Conservation (phyloP, 2,329 filamentous ascomycete species). For the Ustulina deusta region DNA sequence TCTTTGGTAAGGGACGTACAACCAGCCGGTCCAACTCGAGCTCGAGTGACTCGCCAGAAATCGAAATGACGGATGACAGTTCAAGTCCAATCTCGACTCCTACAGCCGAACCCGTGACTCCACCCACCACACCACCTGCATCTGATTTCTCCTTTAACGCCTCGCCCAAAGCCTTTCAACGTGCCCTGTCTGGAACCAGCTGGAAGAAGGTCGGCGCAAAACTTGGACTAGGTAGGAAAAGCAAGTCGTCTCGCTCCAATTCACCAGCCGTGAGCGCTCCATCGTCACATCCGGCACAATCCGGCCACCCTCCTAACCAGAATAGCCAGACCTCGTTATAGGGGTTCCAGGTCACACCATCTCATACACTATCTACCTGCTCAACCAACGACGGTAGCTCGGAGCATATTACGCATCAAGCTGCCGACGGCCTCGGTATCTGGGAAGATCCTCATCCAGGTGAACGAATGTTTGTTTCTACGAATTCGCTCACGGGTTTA, state of each 20-base stretch:
- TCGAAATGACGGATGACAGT: constrained; percentile 73
- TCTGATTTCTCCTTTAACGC: constrained; percentile 66
- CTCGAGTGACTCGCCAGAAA: constrained; percentile 60
- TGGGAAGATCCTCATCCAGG: constrained; percentile 64
- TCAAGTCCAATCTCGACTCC: constrained; percentile 69
- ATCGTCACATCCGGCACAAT: constrained; percentile 51
- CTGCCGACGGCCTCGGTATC: constrained; percentile 41
- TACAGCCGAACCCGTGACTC: constrained; percentile 74
- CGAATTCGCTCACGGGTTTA: constrained; percentile 44
- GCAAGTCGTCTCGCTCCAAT: constrained; percentile 58
- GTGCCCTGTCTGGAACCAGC: constrained; percentile 67
- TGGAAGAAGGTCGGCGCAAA: constrained; percentile 75
- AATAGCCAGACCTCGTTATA: constrained; percentile 61
- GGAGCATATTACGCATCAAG: constrained; percentile 40
- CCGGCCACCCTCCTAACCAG: constrained; percentile 51
- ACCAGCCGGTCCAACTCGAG: constrained; percentile 58
- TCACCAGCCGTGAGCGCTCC: constrained; percentile 57
- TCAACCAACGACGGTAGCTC: constrained; percentile 43
- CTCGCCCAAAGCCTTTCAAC: constrained; percentile 66
- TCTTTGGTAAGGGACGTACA: constrained; percentile 56
- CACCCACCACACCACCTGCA: constrained; percentile 77
- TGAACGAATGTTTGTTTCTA: constrained; percentile 54
- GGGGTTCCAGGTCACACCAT: constrained; percentile 69
- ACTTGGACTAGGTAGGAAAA: constrained; percentile 68
- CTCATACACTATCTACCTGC: constrained; percentile 56